Conservation (phyloP, 192 early-diverging fungal genomes). For the Backusella australiensis region DNA sequence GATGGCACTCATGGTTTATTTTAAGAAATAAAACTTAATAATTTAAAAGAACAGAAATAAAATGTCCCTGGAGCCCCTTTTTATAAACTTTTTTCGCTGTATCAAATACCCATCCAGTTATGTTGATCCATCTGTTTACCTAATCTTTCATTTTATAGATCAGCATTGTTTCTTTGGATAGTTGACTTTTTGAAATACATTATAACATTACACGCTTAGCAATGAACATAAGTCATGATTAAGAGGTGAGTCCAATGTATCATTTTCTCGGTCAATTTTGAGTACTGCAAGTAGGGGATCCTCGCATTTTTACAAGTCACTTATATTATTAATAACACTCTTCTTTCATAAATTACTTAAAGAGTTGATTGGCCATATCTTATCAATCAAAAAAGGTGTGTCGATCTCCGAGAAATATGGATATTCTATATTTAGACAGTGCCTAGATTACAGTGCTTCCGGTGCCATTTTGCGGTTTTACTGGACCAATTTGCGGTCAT, state of each 20-base stretch:
- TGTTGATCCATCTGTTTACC: neutral
- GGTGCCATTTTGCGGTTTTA: too few relatives aligned
- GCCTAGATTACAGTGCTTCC: too few relatives aligned
- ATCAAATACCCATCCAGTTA: neutral
- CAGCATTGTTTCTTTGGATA: neutral
- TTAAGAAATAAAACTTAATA: neutral
- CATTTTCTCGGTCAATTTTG: neutral
- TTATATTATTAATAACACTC: neutral
- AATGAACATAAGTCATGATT: neutral
- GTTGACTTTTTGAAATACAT: neutral
- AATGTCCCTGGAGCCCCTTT: neutral
- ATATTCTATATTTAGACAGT: neutral
- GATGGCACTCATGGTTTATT: slow-evolving; percentile 22
- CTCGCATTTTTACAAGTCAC: neutral
- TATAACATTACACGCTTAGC: neutral
- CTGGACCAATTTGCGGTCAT: too few relatives aligned
- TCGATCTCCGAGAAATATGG: neutral
- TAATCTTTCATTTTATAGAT: neutral
- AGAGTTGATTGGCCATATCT: neutral
- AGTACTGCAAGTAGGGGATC: neutral
- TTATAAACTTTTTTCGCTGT: neutral
- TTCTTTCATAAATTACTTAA: neutral
- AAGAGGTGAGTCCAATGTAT: neutral
- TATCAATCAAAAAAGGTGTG: neutral
- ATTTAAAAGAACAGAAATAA: neutral